These are phyloP conservation scores for rapeseed (Brassica napus) DNA, from an alignment of 345 rosid genomes.

Conservation along the genomic window DNA sequence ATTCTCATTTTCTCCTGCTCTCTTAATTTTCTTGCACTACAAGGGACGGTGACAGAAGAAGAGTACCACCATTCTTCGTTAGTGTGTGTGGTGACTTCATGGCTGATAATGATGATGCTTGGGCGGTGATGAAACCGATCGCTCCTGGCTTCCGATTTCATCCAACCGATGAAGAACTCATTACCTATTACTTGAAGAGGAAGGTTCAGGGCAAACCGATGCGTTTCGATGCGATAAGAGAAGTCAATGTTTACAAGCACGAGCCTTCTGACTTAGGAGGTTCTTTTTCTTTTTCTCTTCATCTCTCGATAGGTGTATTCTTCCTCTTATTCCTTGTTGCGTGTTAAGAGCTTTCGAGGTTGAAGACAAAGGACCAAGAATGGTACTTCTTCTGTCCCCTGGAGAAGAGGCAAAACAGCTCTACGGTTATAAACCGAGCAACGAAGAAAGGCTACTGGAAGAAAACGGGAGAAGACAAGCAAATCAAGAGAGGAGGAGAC, in stretches of 20 bases:
- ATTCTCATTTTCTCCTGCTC: no score
- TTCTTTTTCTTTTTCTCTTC: neutral
- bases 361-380: slow-evolving; percentile 74
- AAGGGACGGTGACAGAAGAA: neutral
- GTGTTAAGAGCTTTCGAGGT: slow-evolving; percentile 46
- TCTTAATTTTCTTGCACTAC: neutral
- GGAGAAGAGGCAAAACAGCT: neutral
- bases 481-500: slow-evolving; percentile 43
- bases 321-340: neutral
- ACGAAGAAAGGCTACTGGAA: slow-evolving; percentile 74
- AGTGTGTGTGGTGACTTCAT: neutral
- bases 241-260: slow-evolving; percentile 40
- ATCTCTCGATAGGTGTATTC: neutral
- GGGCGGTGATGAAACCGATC: neutral
- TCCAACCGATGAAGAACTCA: neutral
- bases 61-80: neutral
- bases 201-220: neutral
- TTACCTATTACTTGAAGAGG: neutral
- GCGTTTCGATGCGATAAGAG: neutral
- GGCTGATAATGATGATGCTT: neutral
- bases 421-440: slow-evolving; percentile 48
- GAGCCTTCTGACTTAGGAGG: slow-evolving; percentile 80
- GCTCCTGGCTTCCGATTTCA: slow-evolving; percentile 4
- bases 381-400: slow-evolving; percentile 69
- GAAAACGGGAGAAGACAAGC: slow-evolving; percentile 61